These are phyloP conservation scores for Claviceps quebecensis DNA, from an alignment of 2,329 filamentous ascomycete genomes.

Conservation along the genomic window DNA sequence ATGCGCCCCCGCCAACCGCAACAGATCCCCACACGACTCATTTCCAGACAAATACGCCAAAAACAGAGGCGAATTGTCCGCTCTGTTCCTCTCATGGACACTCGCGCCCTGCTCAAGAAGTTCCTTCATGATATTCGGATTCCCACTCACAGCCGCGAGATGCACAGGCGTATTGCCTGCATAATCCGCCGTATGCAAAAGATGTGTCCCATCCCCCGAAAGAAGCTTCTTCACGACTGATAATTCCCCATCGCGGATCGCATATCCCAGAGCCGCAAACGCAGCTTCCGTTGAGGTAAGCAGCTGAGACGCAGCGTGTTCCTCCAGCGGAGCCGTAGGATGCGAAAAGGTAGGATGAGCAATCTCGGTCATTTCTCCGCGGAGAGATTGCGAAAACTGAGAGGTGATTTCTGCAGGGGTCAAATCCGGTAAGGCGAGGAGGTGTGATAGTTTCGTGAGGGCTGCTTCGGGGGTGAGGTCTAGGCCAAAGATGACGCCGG, in stretches of 20 bases:
- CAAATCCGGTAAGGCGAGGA: conserved; percentile 56
- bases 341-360: conserved; percentile 63
- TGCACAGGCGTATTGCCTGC: conserved; percentile 61
- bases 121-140: conserved; percentile 41
- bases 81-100: conserved; percentile 51
- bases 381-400: conserved; percentile 60
- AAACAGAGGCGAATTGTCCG: conserved; percentile 52
- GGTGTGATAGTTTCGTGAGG: conserved; percentile 78
- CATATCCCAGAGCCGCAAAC: conserved; percentile 68
- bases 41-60: conserved; percentile 46
- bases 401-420: conserved; percentile 50
- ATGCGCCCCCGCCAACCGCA: conserved; percentile 46
- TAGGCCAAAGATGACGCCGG: conserved; percentile 78
- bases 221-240: conserved; percentile 52
- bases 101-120: conserved; percentile 49
- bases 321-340: conserved; percentile 40
- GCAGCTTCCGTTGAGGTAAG: conserved; percentile 42
- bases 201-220: conserved; percentile 45
- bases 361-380: conserved; percentile 75
- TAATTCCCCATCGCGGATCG: conserved; percentile 59
- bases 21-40: conserved; percentile 35
- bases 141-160: conserved; percentile 40
- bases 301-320: conserved; percentile 20
- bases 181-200: conserved; percentile 66
- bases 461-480: conserved; percentile 85